Base-by-base conservation (phyloP, 2,329 filamentous ascomycete genomes). In the Trichoderma harzianum region DNA sequence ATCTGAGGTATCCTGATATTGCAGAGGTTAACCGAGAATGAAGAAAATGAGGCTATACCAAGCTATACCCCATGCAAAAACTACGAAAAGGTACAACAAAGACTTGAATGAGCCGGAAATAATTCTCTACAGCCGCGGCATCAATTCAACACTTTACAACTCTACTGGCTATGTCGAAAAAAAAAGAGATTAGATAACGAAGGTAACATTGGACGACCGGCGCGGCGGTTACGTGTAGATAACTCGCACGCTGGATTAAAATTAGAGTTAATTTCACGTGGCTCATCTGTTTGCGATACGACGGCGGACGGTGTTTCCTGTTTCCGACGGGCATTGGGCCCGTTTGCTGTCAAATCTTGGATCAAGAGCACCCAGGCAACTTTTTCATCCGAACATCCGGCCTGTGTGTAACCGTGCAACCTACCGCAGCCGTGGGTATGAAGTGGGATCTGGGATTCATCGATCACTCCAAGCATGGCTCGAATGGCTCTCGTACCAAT, bases 1-100 rank as follows among this genome's bases (percentile, higher is more conserved):
- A 98, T 83, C 83, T 98, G 76, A 87, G 96, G 78, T 98, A 98
- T 82, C 94, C 95, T 3, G 92, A 96, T 78, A 78, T 90, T 51
- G 80, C 84, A 7, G 80, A 80, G 14, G 74, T 87, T 26, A 72
- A 74, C 30, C 74, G 76, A 53, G 70, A 72, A 55, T 66, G 53
- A 64, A 63, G 30, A 69, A 36, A 69, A 36, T 16, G 32, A 69
- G 28, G 51, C 21, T 26, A 51, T 61, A 28, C 14, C 16, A 43
- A 43, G 39, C 18, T n/a, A 43, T 21, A 62, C n/a, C 30, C 18
- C 47, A 53, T 60, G 28, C 16, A 21, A 60, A 60, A 5, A 21
- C n/a, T 67, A 43, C 36, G 21, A 53, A 53, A 28, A 34, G 16
- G 43, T 5, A 26, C 14, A 30, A 26, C 14, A 30, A 24, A 21